Evolutionary conservation across 2,329 filamentous ascomycete genomes (phyloP), one percentile per base, ranked within the genome.

Genomic region (Claviceps cyperi): DNA sequence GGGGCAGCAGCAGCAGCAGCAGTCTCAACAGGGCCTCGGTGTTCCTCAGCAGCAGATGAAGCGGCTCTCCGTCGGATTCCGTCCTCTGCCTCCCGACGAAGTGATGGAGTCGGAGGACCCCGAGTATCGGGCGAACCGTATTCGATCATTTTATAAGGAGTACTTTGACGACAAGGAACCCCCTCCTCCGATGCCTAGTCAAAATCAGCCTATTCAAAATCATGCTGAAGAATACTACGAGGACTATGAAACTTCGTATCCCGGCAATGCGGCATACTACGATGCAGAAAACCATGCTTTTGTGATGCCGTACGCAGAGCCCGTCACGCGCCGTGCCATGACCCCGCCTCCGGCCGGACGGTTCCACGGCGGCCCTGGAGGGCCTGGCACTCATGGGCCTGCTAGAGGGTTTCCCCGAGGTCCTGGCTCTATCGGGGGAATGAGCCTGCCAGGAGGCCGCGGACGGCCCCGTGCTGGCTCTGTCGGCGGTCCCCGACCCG

Each of bases 111-210:
- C 83, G 3, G 92, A 97, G 62, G 91, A 96, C 63, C 89, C 92
- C 0, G 92, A 97, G 66, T 83, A 91, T 61, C 81, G 92, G 60
- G 92, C 92, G 55, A 97, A 96, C 72, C 83, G 92, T 52, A 98
- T 98, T 57, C 80, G 92, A 64, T 98, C 92, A 4, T 98, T 98
- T 72, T 98, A 98, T 73, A 96, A 96, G 71, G 92, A 98, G 64
- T 98, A 98, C 70, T 98, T 98, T 59, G 92, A 97, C 57, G 91
- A 96, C 41, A 86, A 81, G 62, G 65, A 67, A 41, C 57, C 63
- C 5, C 59, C 66, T n/a, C 71, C 70, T 24, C 68, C 69, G 1
- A 56, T 74, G 58, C 65, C 65, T 7, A 17, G 2, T 28, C 24
- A 28, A 28, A 28, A 28, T 28, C 24, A 28, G 24, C 24, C 24